These are phyloP conservation scores for Erysiphe pulchra DNA, from an alignment of 2,329 filamentous ascomycete species.

Conservation along the genomic window DNA sequence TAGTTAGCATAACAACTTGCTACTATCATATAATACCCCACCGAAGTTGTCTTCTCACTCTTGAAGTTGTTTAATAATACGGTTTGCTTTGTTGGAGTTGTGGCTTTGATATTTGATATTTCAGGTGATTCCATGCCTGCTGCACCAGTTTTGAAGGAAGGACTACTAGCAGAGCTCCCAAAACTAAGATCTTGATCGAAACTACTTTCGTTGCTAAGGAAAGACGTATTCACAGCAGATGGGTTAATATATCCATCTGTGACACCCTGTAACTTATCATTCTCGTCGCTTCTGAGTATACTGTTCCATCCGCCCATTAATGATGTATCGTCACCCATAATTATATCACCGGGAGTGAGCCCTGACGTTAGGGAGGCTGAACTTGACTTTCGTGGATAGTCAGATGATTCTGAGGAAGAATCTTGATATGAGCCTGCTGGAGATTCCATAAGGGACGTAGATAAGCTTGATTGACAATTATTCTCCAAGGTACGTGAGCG, in stretches of 20 bases:
- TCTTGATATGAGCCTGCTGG: slow-evolving; percentile 19
- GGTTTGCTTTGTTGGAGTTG: slow-evolving; percentile 10
- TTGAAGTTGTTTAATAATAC: slow-evolving; percentile 8
- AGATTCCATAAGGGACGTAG: slow-evolving; percentile 12
- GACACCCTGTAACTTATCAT: slow-evolving; percentile 12
- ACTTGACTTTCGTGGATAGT: slow-evolving; percentile 22
- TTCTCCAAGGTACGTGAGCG: slow-evolving; percentile 5
- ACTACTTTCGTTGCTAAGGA: slow-evolving; percentile 13
- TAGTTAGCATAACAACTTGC: slow-evolving; percentile 9
- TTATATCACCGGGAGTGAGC: slow-evolving; percentile 17
- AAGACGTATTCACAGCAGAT: slow-evolving; percentile 9
- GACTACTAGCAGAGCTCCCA: slow-evolving; percentile 30
- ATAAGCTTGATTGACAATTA: slow-evolving; percentile 4
- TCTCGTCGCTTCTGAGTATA: slow-evolving; percentile 16
- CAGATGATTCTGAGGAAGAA: slow-evolving; percentile 26
- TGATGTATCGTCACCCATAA: slow-evolving; percentile 19
- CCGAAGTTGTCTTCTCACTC: slow-evolving; percentile 18
- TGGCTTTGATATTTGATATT: slow-evolving; percentile 18
- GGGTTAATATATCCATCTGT: slow-evolving; percentile 15
- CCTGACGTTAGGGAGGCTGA: slow-evolving; percentile 21
- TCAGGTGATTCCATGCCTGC: slow-evolving; percentile 17
- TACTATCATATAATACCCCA: slow-evolving; percentile 10
- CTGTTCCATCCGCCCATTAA: slow-evolving; percentile 18
- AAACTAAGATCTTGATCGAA: slow-evolving; percentile 26
- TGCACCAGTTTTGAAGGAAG: slow-evolving; percentile 14